Percentiles rank a stretch among this genome's conserved stretches.
phyloP scores from a whole-genome alignment of 805 yeast species.

The Nakazawaea pomicola region DNA sequence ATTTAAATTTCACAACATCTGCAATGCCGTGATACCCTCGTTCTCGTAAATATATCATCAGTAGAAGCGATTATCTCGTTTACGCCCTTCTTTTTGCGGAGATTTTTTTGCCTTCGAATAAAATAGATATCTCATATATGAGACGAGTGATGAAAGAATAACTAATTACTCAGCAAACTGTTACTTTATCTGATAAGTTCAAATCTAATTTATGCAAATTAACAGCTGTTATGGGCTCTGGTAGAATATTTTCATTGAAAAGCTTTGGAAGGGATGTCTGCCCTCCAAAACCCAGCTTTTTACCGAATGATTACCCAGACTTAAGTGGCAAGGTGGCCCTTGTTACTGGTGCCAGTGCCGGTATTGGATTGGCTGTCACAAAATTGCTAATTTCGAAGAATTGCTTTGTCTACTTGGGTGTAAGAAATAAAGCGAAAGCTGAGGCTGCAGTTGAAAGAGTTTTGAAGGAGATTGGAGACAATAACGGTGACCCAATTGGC shows the following conservation, averaged over 20 bases:
- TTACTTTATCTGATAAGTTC: no score
- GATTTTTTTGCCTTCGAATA: no score
- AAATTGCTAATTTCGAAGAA: conserved; percentile 16
- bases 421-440: background rate
- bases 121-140: no score
- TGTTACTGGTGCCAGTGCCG: conserved; percentile 36
- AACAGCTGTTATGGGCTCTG: background rate
- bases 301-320: conserved; percentile 36
- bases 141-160: no score
- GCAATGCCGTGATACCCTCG: no score
- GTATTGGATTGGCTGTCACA: conserved; percentile 25
- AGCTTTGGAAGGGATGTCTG: conserved; percentile 1
- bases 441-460: conserved; percentile 23
- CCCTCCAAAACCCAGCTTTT: conserved; percentile 50
- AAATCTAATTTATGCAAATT: no score
- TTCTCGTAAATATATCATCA: no score
- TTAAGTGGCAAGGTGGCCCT: conserved; percentile 32
- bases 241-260: background rate
- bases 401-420: conserved; percentile 2
- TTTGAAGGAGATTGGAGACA: conserved; percentile 14
- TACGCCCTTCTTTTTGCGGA: no score
- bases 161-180: no score
- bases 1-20: no score
- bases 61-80: no score
- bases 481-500: conserved; percentile 10